Base-by-base conservation (phyloP, 2,329 filamentous ascomycete genomes). In the Fusarium robinianum region DNA sequence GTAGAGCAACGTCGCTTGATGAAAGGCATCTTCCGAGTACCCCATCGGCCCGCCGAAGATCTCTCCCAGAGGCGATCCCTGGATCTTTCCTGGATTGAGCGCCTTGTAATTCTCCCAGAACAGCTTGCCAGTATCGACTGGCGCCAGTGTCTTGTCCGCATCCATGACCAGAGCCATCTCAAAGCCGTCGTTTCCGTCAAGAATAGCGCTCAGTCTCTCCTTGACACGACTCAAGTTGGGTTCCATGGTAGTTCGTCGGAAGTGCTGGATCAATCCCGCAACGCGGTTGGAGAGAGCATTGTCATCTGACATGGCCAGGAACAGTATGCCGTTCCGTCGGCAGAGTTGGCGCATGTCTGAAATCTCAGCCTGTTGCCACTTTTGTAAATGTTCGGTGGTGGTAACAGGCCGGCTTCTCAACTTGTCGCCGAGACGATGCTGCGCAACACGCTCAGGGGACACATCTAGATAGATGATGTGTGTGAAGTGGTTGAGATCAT, bases 381-480 rank as follows among this genome's bases (percentile, higher is more conserved):
- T 66, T 0, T 38, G 11, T 8, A 84, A 39, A 43, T 78, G 70
- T 0, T 50, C 34, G 1, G 62, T 25, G 0, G 73, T 69, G 8
- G 53, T 18, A 3, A 12, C 2, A 3, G 63, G 52, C 1, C 77
- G 75, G 6, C 8, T 25, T 46, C 68, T 69, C 10, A 42, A 19
- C 1, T 14, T 54, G 50, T 83, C 77, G 0, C 62, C 36, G 0
- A 19, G 23, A n/a, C 70, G 66, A 12, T 67, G 71, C 27, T 70
- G 37, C 1, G 47, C 46, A 11, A 83, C 61, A 1, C 61, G 16
- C 2, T 70, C 53, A 1, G 68, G 49, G 2, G 67, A 53, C 1
- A 71, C 55, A 29, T 78, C 62, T 18, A 85, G 55, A 53, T 85
- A 84, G 9, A 85, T 29, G 10, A 86, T 78, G 51, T 85, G 79